Percentiles rank a stretch among this genome's conserved stretches.
Evolutionary conservation across 306 rosid species (phyloP).

Genomic region (Begonia loranthoides): DNA sequence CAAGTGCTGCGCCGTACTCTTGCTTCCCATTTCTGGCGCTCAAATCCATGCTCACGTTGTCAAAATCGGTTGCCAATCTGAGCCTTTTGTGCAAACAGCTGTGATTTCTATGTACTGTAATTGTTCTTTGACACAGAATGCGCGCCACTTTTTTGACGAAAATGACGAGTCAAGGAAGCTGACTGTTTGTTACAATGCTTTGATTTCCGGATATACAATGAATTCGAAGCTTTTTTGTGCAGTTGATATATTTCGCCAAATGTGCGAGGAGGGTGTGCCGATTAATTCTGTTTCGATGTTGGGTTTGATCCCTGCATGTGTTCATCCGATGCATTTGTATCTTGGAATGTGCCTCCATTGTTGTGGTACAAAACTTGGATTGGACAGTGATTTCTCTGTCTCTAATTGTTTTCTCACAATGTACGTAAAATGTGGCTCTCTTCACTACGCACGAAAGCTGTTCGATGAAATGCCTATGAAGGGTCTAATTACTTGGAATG

Average conservation of each 20-base stretch:
- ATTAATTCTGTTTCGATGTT: conserved; percentile 54
- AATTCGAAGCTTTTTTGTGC: conserved; percentile 32
- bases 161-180: conserved; percentile 17
- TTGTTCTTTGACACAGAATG: conserved; percentile 17
- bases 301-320: conserved; percentile 50
- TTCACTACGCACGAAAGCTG: conserved; percentile 30
- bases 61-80: conserved; percentile 52
- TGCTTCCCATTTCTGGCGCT: conserved; percentile 37
- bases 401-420: conserved; percentile 60
- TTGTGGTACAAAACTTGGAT: conserved; percentile 30
- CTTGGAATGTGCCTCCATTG: conserved; percentile 49
- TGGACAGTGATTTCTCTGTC: conserved; percentile 36
- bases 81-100: conserved; percentile 68
- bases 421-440: conserved; percentile 63
- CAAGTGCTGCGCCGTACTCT: conserved; percentile 70
- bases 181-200: conserved; percentile 56
- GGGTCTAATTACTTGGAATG: conserved; percentile 84
- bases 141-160: conserved; percentile 70
- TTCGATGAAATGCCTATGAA: conserved; percentile 48
- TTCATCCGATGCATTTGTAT: conserved; percentile 21
- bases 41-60: conserved; percentile 64
- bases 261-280: conserved; percentile 31
- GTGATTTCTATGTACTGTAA: conserved; percentile 51
- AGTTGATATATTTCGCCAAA: conserved; percentile 27
- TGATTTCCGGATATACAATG: conserved; percentile 52